These are phyloP conservation scores for Epichloe aotearoae DNA, from an alignment of 2,329 filamentous ascomycete species.

Conservation along the genomic window DNA sequence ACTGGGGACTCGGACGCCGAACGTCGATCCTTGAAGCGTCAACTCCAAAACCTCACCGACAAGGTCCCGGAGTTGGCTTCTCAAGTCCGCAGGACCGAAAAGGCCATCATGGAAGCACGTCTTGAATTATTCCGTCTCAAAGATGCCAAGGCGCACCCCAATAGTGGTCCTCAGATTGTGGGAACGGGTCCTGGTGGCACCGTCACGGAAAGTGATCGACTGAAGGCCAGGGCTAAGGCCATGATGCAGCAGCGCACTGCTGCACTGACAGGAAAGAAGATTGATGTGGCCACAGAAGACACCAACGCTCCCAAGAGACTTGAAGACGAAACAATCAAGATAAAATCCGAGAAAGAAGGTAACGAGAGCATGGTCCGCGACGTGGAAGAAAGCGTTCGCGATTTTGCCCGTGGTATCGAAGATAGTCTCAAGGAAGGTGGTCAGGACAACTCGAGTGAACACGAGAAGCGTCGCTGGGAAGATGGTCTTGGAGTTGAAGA, in stretches of 20 bases:
- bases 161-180: conserved; percentile 66
- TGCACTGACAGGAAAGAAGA: conserved; percentile 74
- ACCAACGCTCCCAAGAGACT: conserved; percentile 69
- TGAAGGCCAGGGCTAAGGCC: conserved; percentile 89
- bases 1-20: conserved; percentile 79
- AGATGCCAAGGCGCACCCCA: conserved; percentile 84
- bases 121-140: conserved; percentile 86
- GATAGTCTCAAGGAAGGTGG: conserved; percentile 73
- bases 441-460: conserved; percentile 64
- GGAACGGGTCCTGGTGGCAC: conserved; percentile 85
- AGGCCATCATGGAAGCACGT: conserved; percentile 80
- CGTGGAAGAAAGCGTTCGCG: conserved; percentile 88
- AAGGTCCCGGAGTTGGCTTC: conserved; percentile 86
- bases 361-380: conserved; percentile 95
- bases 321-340: conserved; percentile 74
- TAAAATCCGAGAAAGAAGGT: conserved; percentile 75
- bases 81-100: conserved; percentile 79
- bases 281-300: conserved; percentile 55
- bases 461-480: conserved; percentile 89
- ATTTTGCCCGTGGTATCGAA: conserved; percentile 75
- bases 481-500: conserved; percentile 93
- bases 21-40: conserved; percentile 70
- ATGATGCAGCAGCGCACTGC: conserved; percentile 98
- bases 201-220: conserved; percentile 83
- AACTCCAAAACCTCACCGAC: conserved; percentile 79